Conservation (phyloP, 2,329 filamentous ascomycete genomes). For the Penicillium sp. region DNA sequence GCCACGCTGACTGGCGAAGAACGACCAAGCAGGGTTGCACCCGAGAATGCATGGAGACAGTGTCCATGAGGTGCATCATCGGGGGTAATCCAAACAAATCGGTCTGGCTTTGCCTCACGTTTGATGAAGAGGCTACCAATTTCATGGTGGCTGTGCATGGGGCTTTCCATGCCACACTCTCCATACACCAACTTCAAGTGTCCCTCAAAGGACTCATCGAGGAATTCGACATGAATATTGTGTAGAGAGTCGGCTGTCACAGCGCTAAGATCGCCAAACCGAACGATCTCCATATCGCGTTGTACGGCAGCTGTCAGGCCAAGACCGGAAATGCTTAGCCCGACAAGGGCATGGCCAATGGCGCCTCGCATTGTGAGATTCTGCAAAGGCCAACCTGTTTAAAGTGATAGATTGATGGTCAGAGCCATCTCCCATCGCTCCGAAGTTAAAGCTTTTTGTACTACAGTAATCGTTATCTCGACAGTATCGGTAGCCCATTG, state of each 20-base stretch:
- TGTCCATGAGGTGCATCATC: conserved; percentile 33
- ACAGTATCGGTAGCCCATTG: background rate
- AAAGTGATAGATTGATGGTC: background rate
- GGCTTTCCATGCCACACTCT: conserved; percentile 43
- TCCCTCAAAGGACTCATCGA: conserved; percentile 47
- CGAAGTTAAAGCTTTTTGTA: background rate
- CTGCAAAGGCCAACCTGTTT: background rate
- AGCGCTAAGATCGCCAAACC: conserved; percentile 38
- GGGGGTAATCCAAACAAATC: conserved; percentile 49
- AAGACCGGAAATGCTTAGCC: conserved; percentile 11
- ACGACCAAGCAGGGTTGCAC: conserved; percentile 24
- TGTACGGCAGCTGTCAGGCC: conserved; percentile 8
- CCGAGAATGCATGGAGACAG: conserved; percentile 43
- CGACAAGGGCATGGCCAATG: conserved; percentile 13
- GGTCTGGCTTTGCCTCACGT: conserved; percentile 44
- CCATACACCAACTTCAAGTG: conserved; percentile 52
- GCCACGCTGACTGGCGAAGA: conserved; percentile 29
- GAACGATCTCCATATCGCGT: conserved; percentile 14
- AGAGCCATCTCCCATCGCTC: background rate
- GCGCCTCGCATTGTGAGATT: conserved; percentile 9
- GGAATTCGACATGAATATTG: conserved; percentile 54
- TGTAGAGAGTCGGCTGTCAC: conserved; percentile 50
- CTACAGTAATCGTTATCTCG: background rate
- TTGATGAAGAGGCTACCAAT: conserved; percentile 48
- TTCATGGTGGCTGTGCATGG: conserved; percentile 48